Conservation (phyloP, 2,329 filamentous ascomycete species). For the Fusarium musae region DNA sequence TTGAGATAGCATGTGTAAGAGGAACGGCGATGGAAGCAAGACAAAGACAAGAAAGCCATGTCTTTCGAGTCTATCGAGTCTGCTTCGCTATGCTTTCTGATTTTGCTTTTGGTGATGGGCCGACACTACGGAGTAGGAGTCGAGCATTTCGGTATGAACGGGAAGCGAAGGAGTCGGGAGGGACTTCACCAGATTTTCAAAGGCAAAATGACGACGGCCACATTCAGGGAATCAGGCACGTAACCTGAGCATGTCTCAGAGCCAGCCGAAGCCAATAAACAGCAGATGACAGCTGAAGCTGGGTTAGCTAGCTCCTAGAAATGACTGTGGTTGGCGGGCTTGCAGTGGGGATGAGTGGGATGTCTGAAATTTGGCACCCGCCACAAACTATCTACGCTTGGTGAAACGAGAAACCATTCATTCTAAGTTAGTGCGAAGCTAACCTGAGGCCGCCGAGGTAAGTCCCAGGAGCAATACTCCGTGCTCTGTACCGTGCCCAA, state of each 20-base stretch:
- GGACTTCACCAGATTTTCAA: slow-evolving; percentile 47
- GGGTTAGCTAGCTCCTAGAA: slow-evolving; percentile 1
- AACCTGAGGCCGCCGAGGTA: slow-evolving; percentile 31
- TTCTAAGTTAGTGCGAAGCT: slow-evolving; percentile 14
- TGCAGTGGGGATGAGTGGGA: slow-evolving; percentile 9
- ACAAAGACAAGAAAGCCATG: slow-evolving; percentile 20
- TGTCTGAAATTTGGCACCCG: slow-evolving; percentile 40
- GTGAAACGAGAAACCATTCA: slow-evolving; percentile 24
- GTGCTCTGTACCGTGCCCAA: neutral
- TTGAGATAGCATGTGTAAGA: neutral
- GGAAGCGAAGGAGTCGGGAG: slow-evolving; percentile 43
- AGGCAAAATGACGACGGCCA: slow-evolving; percentile 41
- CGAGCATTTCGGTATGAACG: slow-evolving; percentile 41
- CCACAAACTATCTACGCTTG: slow-evolving; percentile 25
- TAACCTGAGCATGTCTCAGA: slow-evolving; percentile 24
- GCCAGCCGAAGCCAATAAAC: slow-evolving; percentile 11
- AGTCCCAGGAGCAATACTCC: neutral
- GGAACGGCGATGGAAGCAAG: slow-evolving; percentile 4
- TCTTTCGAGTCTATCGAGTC: slow-evolving; percentile 34
- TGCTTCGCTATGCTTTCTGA: slow-evolving; percentile 1
- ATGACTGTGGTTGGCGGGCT: slow-evolving; percentile 5
- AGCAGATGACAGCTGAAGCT: slow-evolving; percentile 1
- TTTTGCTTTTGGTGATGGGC: slow-evolving; percentile 22
- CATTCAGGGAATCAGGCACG: slow-evolving; percentile 31
- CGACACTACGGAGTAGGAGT: slow-evolving; percentile 34